Percentiles rank a stretch among this genome's conserved stretches.
These are phyloP conservation scores for Lichtheimia ramosa DNA, from an alignment of 371 early-diverging fungal species.

Conservation along the genomic window DNA sequence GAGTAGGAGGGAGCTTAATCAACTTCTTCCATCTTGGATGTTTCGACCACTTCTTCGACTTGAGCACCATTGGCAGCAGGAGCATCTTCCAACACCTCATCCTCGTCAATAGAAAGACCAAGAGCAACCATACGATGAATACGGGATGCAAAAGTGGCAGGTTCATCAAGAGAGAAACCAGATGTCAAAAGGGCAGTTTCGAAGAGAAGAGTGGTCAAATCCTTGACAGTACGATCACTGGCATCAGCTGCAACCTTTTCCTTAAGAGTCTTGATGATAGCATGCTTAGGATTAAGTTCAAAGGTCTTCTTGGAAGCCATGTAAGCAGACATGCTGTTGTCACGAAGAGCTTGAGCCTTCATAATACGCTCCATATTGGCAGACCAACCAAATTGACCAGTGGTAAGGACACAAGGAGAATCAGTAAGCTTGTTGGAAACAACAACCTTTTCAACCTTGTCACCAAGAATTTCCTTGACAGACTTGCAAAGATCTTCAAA, in stretches of 20 bases:
- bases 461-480: slow-evolving; percentile 92
- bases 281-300: slow-evolving; percentile 95
- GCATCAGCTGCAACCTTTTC: slow-evolving; percentile 87
- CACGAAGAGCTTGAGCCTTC: slow-evolving; percentile 98
- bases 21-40: slow-evolving; percentile 66
- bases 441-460: slow-evolving; percentile 97
- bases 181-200: slow-evolving; percentile 94
- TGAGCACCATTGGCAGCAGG: slow-evolving; percentile 38
- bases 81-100: slow-evolving; percentile 51
- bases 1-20: not conserved
- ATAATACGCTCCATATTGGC: slow-evolving; percentile 99
- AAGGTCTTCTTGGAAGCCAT: slow-evolving; percentile 98
- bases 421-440: slow-evolving; percentile 93
- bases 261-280: slow-evolving; percentile 92
- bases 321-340: slow-evolving; percentile 94
- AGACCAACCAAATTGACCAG: slow-evolving; percentile 98
- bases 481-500: slow-evolving; percentile 82
- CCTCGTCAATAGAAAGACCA: slow-evolving; percentile 92
- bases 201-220: slow-evolving; percentile 90
- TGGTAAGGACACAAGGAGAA: slow-evolving; percentile 97
- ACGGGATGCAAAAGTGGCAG: slow-evolving; percentile 88
- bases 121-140: slow-evolving; percentile 98
- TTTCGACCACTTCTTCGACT: slow-evolving; percentile 68
- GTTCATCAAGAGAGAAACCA: slow-evolving; percentile 97
- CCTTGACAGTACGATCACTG: slow-evolving; percentile 97